Evolutionary conservation across 2,329 filamentous ascomycete species (phyloP).

Genomic region (Mariannaea elegans): DNA sequence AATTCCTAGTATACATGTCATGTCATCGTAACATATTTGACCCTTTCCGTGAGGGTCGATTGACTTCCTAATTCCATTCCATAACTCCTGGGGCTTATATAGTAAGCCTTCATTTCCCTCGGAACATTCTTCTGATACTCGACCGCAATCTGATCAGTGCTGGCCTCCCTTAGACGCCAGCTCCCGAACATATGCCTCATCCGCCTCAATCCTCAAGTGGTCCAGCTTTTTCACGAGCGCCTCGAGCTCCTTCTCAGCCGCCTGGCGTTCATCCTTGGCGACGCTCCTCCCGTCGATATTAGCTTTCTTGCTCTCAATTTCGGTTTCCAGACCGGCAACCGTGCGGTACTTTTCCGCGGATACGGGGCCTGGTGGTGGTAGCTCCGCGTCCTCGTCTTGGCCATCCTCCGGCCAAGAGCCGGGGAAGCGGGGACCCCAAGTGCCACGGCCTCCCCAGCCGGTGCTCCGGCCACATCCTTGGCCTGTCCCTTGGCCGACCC

Average conservation of each 20-base stretch:
- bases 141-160: neutral
- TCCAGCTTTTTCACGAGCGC: conserved; percentile 50
- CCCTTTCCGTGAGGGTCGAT: neutral
- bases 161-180: conserved; percentile 39
- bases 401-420: conserved; percentile 49
- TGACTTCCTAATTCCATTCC: no score
- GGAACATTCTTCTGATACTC: no score
- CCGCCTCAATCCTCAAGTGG: conserved; percentile 52
- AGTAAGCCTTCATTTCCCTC: no score
- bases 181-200: conserved; percentile 57
- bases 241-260: conserved; percentile 48
- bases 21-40: no score
- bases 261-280: conserved; percentile 34
- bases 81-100: no score
- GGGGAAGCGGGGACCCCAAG: conserved; percentile 29
- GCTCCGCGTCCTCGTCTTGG: conserved; percentile 22
- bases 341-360: conserved; percentile 49
- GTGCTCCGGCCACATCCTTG: conserved; percentile 6
- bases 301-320: conserved; percentile 43
- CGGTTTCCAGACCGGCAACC: conserved; percentile 46
- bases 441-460: conserved; percentile 3
- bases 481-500: conserved; percentile 11
- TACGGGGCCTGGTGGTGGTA: conserved; percentile 32
- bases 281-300: conserved; percentile 38
- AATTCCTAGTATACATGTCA: no score